A percentile compares a stretch with the other conserved stretches of the same genome.
These are phyloP conservation scores for Neopestalotiopsis clavispora DNA, from an alignment of 2,329 filamentous ascomycete genomes.

Conservation along the genomic window DNA sequence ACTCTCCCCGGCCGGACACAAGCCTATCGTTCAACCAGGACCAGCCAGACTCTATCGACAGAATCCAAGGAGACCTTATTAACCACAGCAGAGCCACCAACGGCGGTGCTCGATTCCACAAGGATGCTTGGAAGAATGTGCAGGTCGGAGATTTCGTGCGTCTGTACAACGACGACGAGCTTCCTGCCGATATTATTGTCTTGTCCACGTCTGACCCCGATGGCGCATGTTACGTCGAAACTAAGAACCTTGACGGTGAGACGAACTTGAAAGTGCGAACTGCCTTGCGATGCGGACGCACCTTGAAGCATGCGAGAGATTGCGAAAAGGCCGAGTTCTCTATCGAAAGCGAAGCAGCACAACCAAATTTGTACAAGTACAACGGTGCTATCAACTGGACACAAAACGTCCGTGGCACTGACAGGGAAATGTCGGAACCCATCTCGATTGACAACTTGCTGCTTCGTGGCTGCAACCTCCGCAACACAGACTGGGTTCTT, in stretches of 20 bases:
- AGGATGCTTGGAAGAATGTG: constrained; percentile 93
- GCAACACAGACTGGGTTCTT: constrained; percentile 95
- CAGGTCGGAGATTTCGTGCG: constrained; percentile 96
- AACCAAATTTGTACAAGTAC: constrained; percentile 95
- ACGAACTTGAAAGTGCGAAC: constrained; percentile 96
- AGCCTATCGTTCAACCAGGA: constrained; percentile 42
- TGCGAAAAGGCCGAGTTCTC: constrained; percentile 88
- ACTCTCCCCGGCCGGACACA: constrained; percentile 31
- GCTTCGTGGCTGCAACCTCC: constrained; percentile 88
- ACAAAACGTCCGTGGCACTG: constrained; percentile 69
- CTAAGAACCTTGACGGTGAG: constrained; percentile 96
- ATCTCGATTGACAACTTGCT: constrained; percentile 95
- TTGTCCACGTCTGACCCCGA: constrained; percentile 92
- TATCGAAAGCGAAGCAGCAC: constrained; percentile 88
- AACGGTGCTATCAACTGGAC: constrained; percentile 88
- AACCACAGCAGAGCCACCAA: constrained; percentile 69
- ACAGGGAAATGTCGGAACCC: constrained; percentile 85
- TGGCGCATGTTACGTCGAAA: constrained; percentile 96
- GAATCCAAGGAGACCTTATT: constrained; percentile 65
- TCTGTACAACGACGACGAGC: constrained; percentile 93
- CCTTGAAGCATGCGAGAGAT: constrained; percentile 85
- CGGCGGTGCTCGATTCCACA: constrained; percentile 84
- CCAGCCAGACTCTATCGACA: constrained; percentile 44
- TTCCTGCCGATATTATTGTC: constrained; percentile 92
- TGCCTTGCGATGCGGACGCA: constrained; percentile 82